Percentiles rank a stretch among this genome's conserved stretches.
Evolutionary conservation across 495 filamentous ascomycete genomes (phyloP).

Genomic region (Aspergillus funiculosus): DNA sequence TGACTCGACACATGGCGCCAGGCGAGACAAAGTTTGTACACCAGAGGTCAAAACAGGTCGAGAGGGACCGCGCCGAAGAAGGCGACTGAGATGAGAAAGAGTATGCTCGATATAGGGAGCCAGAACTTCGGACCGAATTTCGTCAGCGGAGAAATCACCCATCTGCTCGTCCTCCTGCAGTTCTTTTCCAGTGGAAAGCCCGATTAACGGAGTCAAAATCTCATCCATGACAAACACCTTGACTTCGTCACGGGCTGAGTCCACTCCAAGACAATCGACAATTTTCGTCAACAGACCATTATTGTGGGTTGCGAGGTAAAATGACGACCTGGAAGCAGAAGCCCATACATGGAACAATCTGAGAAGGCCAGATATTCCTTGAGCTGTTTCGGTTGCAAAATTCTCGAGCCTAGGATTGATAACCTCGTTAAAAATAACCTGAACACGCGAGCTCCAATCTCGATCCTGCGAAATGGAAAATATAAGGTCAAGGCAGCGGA

Average conservation of each 20-base stretch:
- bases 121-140: slow-evolving; percentile 59
- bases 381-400: slow-evolving; percentile 79
- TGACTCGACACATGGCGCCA: slow-evolving; percentile 68
- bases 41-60: slow-evolving; percentile 68
- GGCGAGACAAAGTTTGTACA: slow-evolving; percentile 66
- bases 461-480: slow-evolving; percentile 62
- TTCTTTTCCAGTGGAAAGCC: slow-evolving; percentile 45
- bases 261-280: slow-evolving; percentile 62
- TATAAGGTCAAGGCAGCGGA: slow-evolving; percentile 73
- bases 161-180: slow-evolving; percentile 44
- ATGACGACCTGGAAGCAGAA: slow-evolving; percentile 54
- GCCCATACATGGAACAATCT: slow-evolving; percentile 79
- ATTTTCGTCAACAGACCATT: slow-evolving; percentile 58
- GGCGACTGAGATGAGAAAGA: slow-evolving; percentile 57
- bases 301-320: slow-evolving; percentile 63
- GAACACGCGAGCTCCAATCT: slow-evolving; percentile 65
- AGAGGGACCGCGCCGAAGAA: slow-evolving; percentile 67
- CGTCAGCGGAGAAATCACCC: slow-evolving; percentile 40
- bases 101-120: slow-evolving; percentile 63
- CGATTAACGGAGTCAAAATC: slow-evolving; percentile 58
- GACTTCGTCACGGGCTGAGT: slow-evolving; percentile 81
- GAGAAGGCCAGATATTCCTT: slow-evolving; percentile 77
- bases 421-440: slow-evolving; percentile 63
- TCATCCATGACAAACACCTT: slow-evolving; percentile 71
- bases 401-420: slow-evolving; percentile 71